phyloP scores from a whole-genome alignment of 257 asterid species.

The Petunia secreta region DNA sequence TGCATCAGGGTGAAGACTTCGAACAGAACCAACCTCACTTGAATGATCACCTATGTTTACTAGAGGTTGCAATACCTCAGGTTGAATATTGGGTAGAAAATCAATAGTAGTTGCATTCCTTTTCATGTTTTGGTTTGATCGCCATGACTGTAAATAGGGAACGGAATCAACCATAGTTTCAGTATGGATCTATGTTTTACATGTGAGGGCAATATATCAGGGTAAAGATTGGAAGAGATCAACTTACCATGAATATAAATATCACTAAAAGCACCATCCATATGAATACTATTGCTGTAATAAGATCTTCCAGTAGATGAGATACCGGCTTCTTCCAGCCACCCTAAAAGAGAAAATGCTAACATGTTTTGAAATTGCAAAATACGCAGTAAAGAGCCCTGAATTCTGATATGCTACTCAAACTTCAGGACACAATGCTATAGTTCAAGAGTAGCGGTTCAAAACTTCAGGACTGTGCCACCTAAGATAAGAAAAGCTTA shows the following conservation, averaged over 20 bases:
- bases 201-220: not conserved
- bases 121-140: not conserved
- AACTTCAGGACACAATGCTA: too few relatives aligned
- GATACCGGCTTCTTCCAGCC: not conserved
- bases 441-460: too few relatives aligned
- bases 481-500: too few relatives aligned
- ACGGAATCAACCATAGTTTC: not conserved
- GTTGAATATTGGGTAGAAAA: slow-evolving; percentile 7
- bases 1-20: not conserved
- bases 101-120: not conserved
- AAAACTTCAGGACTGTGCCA: too few relatives aligned
- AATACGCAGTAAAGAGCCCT: not conserved
- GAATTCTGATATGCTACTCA: too few relatives aligned
- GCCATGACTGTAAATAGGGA: not conserved
- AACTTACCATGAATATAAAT: too few relatives aligned
- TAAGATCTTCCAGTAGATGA: not conserved
- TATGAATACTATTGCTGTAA: not conserved
- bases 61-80: not conserved
- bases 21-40: not conserved
- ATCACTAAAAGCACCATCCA: too few relatives aligned
- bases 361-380: not conserved
- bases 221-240: too few relatives aligned
- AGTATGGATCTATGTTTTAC: not conserved
- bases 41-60: not conserved
- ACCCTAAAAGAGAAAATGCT: not conserved